Base-by-base conservation (phyloP, 129 eudicot species). In the Arctium lappa region DNA sequence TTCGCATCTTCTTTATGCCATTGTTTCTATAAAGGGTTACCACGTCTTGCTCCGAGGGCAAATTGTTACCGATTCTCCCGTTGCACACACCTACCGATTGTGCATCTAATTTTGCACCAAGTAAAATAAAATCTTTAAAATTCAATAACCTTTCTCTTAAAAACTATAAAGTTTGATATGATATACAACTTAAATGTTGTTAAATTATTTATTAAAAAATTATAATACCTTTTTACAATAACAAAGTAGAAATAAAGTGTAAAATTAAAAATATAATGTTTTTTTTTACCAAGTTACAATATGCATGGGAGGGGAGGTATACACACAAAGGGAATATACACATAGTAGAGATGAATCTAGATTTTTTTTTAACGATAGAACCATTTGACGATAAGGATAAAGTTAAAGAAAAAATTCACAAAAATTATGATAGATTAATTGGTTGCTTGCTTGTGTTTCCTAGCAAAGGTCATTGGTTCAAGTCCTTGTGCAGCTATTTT, bases 11-110 rank as follows among this genome's bases (percentile, higher is more conserved):
- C 9, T 5, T 15, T 34, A 89, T 87, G 8, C 85, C 81, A 10
- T 84, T 84, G 22, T 68, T 8, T 0, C 79, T 86, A 79, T 86
- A 89, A 3, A 89, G 74, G 8, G 29, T 72, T 1, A 86, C 75
- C 9, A 82, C 90, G 2, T 75, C 83, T 71, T 42, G 70, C 15
- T 33, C 69, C 0, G 82, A 18, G 30, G 92, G 92, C n/a, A 89
- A 40, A 18, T 75, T 46, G 72, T 78, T 38, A 31, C 86, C 92
- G 5, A 16, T 38, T 15, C 33, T 13, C 8, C 92, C 92, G 27
- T 89, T 72, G 77, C 92, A 86, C 1, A 89, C 92, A 0, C 91
- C 91, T 46, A 77, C 31, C 0, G 65, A 34, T 66, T 80, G 83
- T 34, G 86, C 89, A 31, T 63, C 91, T 88, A 83, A 76, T 82